These are phyloP conservation scores for Rubia yunnanensis DNA, from an alignment of 257 asterid genomes.

Conservation along the genomic window DNA sequence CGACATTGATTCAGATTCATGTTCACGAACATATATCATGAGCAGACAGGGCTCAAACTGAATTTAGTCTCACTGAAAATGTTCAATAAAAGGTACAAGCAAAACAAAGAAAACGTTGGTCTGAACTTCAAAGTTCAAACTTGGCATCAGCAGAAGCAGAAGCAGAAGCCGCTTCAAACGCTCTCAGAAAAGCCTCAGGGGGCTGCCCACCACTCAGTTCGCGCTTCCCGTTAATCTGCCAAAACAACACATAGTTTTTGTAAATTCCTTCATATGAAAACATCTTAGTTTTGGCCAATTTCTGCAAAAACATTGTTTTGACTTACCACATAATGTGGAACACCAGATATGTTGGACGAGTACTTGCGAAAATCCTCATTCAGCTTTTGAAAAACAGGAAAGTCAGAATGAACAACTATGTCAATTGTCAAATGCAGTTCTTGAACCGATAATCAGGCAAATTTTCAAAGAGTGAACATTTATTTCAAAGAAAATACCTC, in stretches of 20 bases:
- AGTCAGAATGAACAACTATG: not conserved
- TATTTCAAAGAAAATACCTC: conserved; percentile 42
- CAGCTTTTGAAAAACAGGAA: conserved; percentile 27
- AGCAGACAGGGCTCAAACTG: not conserved
- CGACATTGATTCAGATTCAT: not conserved
- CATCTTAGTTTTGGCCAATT: not conserved
- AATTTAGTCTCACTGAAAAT: not conserved
- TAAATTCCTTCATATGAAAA: not conserved
- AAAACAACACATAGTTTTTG: not conserved
- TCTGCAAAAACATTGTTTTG: not conserved
- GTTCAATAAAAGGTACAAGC: not conserved
- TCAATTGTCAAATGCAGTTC: no score
- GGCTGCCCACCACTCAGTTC: conserved; percentile 79
- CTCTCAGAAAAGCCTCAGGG: conserved; percentile 52
- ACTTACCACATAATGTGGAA: conserved; percentile 68
- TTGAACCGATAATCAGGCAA: no score
- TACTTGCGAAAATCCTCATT: conserved; percentile 45
- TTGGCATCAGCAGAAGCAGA: conserved; percentile 1
- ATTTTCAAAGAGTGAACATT: not conserved
- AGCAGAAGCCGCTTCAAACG: conserved; percentile 40
- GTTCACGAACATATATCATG: not conserved
- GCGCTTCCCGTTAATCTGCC: conserved; percentile 60
- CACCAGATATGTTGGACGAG: conserved; percentile 48
- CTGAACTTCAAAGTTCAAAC: not conserved
- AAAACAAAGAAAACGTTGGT: not conserved